Evolutionary conservation across 2,329 filamentous ascomycete genomes (phyloP), one percentile per base, ranked within the genome.

Genomic region (Neodidymelliopsis sp.): DNA sequence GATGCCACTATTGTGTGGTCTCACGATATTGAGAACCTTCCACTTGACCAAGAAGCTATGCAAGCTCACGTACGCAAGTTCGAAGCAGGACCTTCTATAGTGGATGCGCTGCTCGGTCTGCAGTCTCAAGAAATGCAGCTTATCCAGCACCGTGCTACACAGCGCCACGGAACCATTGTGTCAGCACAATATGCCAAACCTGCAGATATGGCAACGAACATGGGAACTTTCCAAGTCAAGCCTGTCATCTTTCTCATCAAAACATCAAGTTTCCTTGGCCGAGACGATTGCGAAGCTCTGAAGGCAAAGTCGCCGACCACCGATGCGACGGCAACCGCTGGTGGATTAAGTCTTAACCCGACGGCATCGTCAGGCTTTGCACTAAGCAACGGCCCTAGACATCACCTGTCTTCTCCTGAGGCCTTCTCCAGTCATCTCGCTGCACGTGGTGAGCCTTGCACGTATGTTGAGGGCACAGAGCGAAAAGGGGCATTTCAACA

Each of bases 61-160:
- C 30, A 45, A n/a, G 24, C 24, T 13, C 30, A 45, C 6, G 2
- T 45, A 11, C 35, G 16, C 6, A 40, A 6, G 2, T n/a, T 31
- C 11, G 48, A 44, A 1, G 9, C 44, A 4, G 18, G 49, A 1
- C 54, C 59, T 41, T 64, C 62, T 4, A 36, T 65, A 20, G 28
- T 66, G 16, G 39, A 64, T 8, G 28, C 54, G 1, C 41, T 66
- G 4, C 27, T 44, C 25, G 35, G 54, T 12, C 38, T 67, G 1
- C 35, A 36, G 2, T 44, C 59, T 2, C 53, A 56, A 8, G 42
- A 66, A 37, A 20, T 60, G 11, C 42, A 44, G 7, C 34, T 63
- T 8, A 53, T 68, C 12, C 50, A 52, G 11, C 30, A 25, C 11
- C 44, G 31, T 7, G 45, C 51, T 8, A 49, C 49, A 22, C 24